Evolutionary conservation across 1,284 basidiomycete species (phyloP), one percentile per base, ranked within the genome.

Genomic region (Ceratobasidium sp.): DNA sequence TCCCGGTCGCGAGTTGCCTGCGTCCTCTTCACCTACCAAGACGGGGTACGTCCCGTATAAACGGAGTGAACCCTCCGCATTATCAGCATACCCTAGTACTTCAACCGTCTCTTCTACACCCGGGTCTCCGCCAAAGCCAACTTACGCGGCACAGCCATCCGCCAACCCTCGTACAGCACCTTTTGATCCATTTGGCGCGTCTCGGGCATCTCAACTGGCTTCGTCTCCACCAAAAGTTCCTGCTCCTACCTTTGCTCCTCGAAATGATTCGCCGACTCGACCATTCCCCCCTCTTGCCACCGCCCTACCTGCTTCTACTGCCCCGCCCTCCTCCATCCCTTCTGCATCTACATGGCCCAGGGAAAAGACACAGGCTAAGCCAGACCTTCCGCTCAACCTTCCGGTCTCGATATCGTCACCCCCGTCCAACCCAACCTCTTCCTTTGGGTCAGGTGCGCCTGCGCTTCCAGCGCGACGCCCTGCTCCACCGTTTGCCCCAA

Each of bases 151-250:
- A 37, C 69, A 73, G 49, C 58, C 69, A 34, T 62, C 69, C 29
- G 58, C 41, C 34, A 73, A 73, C 31, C 69, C 69, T 53, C 69
- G 69, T 27, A 73, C 69, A 51, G 69, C 58, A 8, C 69, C 69
- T 39, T 73, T 73, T 16, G 69, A 73, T 31, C 69, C 69, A 5
- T 73, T 73, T 22, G 41, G 59, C 46, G 69, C 69, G n/a, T 62
- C 69, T 11, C 24, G 49, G 19, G 34, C 51, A 13, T 46, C 63
- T 41, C 58, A 58, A 37, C 43, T 62, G 22, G 22, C 69, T 13
- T 73, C 69, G 11, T 71, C 68, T 22, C 69, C 69, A 27, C 69
- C 69, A 53, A 73, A 73, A 39, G 22, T 58, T 22, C 34, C 29
- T 37, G 22, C 37, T 29, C 37, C 66, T 8, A 27, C 51, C 24